Evolutionary conservation across 148 eudicot species (phyloP).

Genomic region (Selenicereus undatus): DNA sequence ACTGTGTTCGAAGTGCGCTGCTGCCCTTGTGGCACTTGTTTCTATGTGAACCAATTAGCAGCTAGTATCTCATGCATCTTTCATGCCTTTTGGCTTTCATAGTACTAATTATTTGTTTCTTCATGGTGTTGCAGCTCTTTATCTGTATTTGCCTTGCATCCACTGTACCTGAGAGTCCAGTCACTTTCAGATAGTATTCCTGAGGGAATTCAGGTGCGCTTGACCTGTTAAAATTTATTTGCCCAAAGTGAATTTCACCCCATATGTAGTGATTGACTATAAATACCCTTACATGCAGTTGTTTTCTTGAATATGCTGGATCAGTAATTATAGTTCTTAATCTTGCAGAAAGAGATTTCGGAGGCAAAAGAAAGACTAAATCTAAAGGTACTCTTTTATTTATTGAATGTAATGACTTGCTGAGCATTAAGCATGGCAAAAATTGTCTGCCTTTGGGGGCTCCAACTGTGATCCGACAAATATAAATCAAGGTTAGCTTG

Average conservation of each 20-base stretch:
- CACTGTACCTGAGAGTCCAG: slow-evolving; percentile 82
- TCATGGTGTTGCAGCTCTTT: slow-evolving; percentile 68
- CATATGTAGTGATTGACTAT: slow-evolving; percentile 2
- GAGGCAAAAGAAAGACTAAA: slow-evolving; percentile 58
- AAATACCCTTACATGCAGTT: not conserved
- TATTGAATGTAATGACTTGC: slow-evolving; percentile 4
- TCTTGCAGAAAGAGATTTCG: slow-evolving; percentile 68
- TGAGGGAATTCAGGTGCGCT: slow-evolving; percentile 64
- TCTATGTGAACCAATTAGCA: not conserved
- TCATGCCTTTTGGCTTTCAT: not conserved
- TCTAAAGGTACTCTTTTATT: slow-evolving; percentile 53
- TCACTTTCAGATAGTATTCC: slow-evolving; percentile 73
- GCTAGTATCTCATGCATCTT: slow-evolving; percentile 3
- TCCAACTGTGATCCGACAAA: not conserved
- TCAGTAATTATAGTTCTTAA: slow-evolving; percentile 10
- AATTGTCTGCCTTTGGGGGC: not conserved
- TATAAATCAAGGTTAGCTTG: not conserved
- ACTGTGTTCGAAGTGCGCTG: not conserved
- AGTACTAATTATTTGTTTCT: slow-evolving; percentile 12
- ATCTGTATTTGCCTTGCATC: slow-evolving; percentile 97
- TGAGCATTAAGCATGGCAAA: not conserved
- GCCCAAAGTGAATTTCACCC: slow-evolving; percentile 1
- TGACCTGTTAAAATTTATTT: not conserved
- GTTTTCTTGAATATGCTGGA: not conserved
- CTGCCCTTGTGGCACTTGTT: not conserved